These are phyloP conservation scores for Phytophthora parvispora DNA, from an alignment of 352 stramenopile species.

Conservation along the genomic window DNA sequence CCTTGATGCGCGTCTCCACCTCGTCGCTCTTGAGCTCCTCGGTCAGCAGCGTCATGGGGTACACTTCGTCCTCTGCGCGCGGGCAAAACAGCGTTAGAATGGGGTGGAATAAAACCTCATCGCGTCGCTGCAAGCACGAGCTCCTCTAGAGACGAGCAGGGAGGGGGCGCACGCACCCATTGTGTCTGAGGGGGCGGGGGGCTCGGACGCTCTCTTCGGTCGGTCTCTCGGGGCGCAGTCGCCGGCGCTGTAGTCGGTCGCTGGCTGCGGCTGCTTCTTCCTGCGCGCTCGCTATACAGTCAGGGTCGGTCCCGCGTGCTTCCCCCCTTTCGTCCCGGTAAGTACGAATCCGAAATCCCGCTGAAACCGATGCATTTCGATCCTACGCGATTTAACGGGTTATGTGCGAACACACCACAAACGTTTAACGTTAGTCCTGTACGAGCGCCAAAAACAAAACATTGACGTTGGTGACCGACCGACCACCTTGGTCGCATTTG, in stretches of 20 bases:
- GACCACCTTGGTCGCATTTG: too few relatives aligned
- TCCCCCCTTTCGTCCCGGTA: not conserved
- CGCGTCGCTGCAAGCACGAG: too few relatives aligned
- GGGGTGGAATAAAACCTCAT: too few relatives aligned
- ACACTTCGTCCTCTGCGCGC: conserved; percentile 85
- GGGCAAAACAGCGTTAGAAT: too few relatives aligned
- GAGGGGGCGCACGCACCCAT: conserved; percentile 24
- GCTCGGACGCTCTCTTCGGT: conserved; percentile 7
- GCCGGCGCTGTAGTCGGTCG: not conserved
- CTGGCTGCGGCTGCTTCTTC: conserved; percentile 19
- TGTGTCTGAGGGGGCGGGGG: conserved; percentile 11
- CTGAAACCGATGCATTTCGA: not conserved
- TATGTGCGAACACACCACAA: not conserved
- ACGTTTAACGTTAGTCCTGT: too few relatives aligned
- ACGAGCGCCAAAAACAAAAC: too few relatives aligned
- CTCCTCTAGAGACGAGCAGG: too few relatives aligned
- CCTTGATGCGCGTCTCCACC: conserved; percentile 94
- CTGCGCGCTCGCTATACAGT: conserved; percentile 23
- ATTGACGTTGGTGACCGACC: too few relatives aligned
- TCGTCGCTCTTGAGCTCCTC: conserved; percentile 94
- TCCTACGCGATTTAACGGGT: not conserved
- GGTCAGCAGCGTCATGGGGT: conserved; percentile 92
- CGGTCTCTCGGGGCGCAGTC: not conserved
- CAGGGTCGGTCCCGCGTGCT: not conserved
- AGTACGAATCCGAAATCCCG: not conserved